Evolutionary conservation across 352 stramenopile species (phyloP).

Genomic region (Globisporangium radiosum): DNA sequence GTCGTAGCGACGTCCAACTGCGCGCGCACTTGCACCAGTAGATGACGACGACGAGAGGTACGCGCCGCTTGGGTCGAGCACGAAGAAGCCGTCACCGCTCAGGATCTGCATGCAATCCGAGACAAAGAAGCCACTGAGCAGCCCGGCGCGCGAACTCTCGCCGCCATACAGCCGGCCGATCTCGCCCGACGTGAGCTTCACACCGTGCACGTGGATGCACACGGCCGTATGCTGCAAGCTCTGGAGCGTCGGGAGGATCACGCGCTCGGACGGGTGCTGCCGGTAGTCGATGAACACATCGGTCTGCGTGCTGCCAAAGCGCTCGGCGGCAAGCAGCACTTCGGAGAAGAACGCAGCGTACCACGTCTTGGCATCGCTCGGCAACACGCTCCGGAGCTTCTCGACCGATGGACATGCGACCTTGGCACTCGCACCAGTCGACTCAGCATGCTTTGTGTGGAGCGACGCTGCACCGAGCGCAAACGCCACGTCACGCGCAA

Average conservation of each 20-base stretch:
- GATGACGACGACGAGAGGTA: slow-evolving; percentile 21
- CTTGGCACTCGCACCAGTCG: slow-evolving; percentile 41
- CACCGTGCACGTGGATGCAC: slow-evolving; percentile 59
- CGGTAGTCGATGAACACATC: slow-evolving; percentile 68
- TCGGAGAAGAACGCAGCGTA: slow-evolving; percentile 43
- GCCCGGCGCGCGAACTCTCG: slow-evolving; percentile 40
- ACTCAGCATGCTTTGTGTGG: slow-evolving; percentile 56
- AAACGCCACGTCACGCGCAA: slow-evolving; percentile 37
- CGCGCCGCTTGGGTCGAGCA: slow-evolving; percentile 60
- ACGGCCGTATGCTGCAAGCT: slow-evolving; percentile 61
- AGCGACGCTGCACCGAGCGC: slow-evolving; percentile 51
- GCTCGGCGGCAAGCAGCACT: slow-evolving; percentile 52
- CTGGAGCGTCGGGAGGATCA: slow-evolving; percentile 70
- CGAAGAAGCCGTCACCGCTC: slow-evolving; percentile 64
- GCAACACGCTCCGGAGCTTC: slow-evolving; percentile 37
- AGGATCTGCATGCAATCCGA: slow-evolving; percentile 78
- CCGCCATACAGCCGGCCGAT: slow-evolving; percentile 46
- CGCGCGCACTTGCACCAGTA: slow-evolving; percentile 1
- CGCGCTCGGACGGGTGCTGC: slow-evolving; percentile 50
- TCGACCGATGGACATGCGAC: slow-evolving; percentile 34
- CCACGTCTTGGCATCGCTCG: slow-evolving; percentile 26
- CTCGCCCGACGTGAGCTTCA: slow-evolving; percentile 43
- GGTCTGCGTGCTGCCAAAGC: slow-evolving; percentile 38
- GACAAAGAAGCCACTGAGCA: slow-evolving; percentile 58
- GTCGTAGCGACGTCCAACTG: slow-evolving; percentile 50